Conservation (phyloP, 805 yeast species). For the Yamadazyma scolyti region DNA sequence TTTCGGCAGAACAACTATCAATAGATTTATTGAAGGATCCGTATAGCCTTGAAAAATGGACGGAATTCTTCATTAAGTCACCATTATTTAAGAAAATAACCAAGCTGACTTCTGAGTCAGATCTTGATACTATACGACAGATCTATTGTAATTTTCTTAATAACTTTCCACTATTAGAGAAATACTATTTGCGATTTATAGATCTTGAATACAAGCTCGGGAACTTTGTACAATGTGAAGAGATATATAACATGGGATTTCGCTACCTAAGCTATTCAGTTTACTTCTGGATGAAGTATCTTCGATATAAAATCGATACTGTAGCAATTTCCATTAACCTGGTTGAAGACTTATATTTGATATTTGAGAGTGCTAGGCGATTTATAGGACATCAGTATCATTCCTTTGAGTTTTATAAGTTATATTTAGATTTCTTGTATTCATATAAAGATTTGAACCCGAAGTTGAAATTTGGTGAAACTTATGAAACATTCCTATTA, state of each 20-base stretch:
- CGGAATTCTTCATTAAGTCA: constrained; percentile 1
- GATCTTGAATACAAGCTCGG: constrained; percentile 44
- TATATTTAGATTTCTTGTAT: constrained; percentile 42
- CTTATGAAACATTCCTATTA: constrained; percentile 43
- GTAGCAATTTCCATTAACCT: constrained; percentile 17
- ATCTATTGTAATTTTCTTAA: constrained; percentile 8
- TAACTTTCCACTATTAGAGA: constrained; percentile 48
- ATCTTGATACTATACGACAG: constrained; percentile 5
- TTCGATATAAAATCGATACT: constrained; percentile 37
- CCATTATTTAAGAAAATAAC: too few relatives aligned
- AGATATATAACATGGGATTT: constrained; percentile 38
- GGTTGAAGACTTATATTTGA: constrained; percentile 19
- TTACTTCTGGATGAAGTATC: constrained; percentile 48
- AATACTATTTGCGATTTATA: constrained; percentile 59
- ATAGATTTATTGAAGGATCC: constrained; percentile 12
- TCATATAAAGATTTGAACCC: constrained; percentile 25
- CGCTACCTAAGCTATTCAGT: constrained; percentile 40
- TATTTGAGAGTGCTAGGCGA: constrained; percentile 46
- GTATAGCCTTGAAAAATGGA: constrained; percentile 12
- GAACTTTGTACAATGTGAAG: constrained; percentile 30
- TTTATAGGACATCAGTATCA: constrained; percentile 52
- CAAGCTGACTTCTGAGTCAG: background rate
- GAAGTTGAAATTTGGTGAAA: constrained; percentile 17
- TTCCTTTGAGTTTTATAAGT: constrained; percentile 47
- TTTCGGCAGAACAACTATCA: constrained; percentile 6